Percentiles rank a stretch among this genome's conserved stretches.
Conservation (phyloP, 345 rosid genomes). For the Laguncularia racemosa region DNA sequence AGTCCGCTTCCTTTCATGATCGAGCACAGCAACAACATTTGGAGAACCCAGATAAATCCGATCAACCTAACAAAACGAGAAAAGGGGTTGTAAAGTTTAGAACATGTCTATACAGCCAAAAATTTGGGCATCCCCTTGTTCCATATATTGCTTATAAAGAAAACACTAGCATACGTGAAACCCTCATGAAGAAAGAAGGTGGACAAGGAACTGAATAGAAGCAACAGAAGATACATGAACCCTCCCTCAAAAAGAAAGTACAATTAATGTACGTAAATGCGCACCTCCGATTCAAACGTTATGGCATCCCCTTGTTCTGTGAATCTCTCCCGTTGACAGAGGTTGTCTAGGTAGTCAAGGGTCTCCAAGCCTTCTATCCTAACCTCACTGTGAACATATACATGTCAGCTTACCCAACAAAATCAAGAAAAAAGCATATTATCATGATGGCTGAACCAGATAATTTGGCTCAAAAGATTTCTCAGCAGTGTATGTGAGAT, state of each 20-base stretch:
- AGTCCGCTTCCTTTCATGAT: constrained; percentile 68
- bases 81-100: background rate
- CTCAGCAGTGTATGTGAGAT: too few species aligned
- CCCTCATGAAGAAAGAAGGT: too few species aligned
- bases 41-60: constrained; percentile 69
- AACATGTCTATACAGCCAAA: constrained; percentile 74
- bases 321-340: constrained; percentile 61
- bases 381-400: constrained; percentile 58
- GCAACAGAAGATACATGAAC: background rate
- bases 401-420: background rate
- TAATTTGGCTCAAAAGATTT: too few species aligned
- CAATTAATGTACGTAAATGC: background rate
- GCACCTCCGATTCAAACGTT: constrained; percentile 93
- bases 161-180: too few species aligned
- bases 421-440: too few species aligned
- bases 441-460: too few species aligned
- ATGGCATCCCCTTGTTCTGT: constrained; percentile 89
- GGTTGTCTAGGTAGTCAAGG: constrained; percentile 86
- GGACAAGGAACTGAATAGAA: background rate
- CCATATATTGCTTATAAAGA: constrained; percentile 55
- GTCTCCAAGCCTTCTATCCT: constrained; percentile 91
- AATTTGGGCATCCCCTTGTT: constrained; percentile 81
- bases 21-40: constrained; percentile 56
- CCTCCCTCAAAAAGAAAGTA: background rate
- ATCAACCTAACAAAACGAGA: constrained; percentile 48